A percentile compares a stretch with the other conserved stretches of the same genome.
Conservation (phyloP, 2,329 filamentous ascomycete genomes). For the Pseudocercospora crystallina region DNA sequence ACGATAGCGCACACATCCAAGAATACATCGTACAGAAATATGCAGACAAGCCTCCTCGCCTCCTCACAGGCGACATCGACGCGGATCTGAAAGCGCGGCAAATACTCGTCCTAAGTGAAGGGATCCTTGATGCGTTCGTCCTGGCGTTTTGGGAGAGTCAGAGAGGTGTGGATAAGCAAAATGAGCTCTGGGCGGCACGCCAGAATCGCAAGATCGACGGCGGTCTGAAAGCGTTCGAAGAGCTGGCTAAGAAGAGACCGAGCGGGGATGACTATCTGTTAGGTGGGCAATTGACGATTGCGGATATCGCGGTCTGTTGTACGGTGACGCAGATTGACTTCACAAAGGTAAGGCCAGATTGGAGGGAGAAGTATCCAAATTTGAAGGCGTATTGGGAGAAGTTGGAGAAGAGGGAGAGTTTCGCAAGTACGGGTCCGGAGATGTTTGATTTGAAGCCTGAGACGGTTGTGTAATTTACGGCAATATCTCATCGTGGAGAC, state of each 20-base stretch:
- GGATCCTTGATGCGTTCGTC: constrained; percentile 22
- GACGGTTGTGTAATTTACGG: constrained; percentile 19
- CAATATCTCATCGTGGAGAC: too few species aligned
- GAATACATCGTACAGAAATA: constrained; percentile 23
- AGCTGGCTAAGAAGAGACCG: constrained; percentile 12
- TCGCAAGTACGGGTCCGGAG: constrained; percentile 17
- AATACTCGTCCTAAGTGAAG: constrained; percentile 17
- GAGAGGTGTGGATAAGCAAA: constrained; percentile 12
- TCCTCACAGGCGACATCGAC: constrained; percentile 20
- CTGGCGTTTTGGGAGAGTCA: constrained; percentile 22
- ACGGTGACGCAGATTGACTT: constrained; percentile 23
- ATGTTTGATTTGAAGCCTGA: constrained; percentile 18
- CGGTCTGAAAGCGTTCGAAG: constrained; percentile 16
- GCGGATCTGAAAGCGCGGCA: constrained; percentile 17
- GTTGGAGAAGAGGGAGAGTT: constrained; percentile 17
- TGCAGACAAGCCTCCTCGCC: constrained; percentile 11
- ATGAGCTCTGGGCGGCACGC: constrained; percentile 13
- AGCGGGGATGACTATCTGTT: constrained; percentile 13
- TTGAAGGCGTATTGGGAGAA: constrained; percentile 15
- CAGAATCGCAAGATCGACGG: constrained; percentile 22
- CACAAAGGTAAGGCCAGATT: constrained; percentile 12
- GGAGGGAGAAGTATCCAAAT: constrained; percentile 20
- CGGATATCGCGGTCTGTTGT: constrained; percentile 25
- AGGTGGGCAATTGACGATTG: constrained; percentile 19
- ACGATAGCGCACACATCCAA: constrained; percentile 25